A percentile compares a stretch with the other conserved stretches of the same genome.
These are phyloP conservation scores for Knufia petricola DNA, from an alignment of 2,329 filamentous ascomycete species.

Conservation along the genomic window DNA sequence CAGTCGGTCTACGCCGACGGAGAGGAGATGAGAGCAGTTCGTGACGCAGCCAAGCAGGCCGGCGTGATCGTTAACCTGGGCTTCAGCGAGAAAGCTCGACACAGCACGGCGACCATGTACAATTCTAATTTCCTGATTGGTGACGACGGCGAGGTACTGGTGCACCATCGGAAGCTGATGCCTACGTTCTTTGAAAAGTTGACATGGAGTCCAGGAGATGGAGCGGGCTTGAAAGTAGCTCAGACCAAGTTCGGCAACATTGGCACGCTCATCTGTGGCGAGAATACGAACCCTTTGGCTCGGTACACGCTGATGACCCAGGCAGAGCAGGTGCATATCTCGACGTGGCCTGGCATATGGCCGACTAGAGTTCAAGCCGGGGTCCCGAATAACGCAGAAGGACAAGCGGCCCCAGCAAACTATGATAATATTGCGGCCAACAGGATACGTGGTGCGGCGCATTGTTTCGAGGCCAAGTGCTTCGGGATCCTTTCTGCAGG, in stretches of 20 bases:
- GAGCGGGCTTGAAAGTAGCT: slow-evolving; percentile 39
- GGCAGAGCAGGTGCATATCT: slow-evolving; percentile 47
- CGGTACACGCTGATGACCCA: slow-evolving; percentile 45
- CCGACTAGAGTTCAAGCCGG: slow-evolving; percentile 33
- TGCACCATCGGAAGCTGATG: slow-evolving; percentile 46
- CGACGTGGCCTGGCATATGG: slow-evolving; percentile 48
- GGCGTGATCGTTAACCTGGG: slow-evolving; percentile 40
- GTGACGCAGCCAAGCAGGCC: slow-evolving; percentile 30
- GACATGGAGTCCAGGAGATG: slow-evolving; percentile 46
- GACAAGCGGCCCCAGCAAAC: slow-evolving; percentile 24
- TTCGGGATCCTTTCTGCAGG: slow-evolving; percentile 45
- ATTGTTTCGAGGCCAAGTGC: slow-evolving; percentile 50
- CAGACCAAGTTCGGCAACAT: slow-evolving; percentile 40
- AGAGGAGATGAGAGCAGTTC: slow-evolving; percentile 36
- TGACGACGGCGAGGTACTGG: slow-evolving; percentile 35
- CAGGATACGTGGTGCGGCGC: slow-evolving; percentile 42
- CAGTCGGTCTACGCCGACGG: slow-evolving; percentile 40
- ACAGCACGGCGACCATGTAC: slow-evolving; percentile 40
- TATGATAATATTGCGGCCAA: slow-evolving; percentile 49
- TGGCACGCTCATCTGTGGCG: slow-evolving; percentile 46
- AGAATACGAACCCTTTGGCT: slow-evolving; percentile 50
- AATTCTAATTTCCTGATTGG: slow-evolving; percentile 45
- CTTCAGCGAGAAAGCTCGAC: slow-evolving; percentile 39
- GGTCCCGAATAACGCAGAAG: slow-evolving; percentile 21
- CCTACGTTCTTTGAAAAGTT: slow-evolving; percentile 51